Evolutionary conservation across 2,329 filamentous ascomycete species (phyloP), one percentile per base, ranked within the genome.

Genomic region (Aspergillus luchuensis): DNA sequence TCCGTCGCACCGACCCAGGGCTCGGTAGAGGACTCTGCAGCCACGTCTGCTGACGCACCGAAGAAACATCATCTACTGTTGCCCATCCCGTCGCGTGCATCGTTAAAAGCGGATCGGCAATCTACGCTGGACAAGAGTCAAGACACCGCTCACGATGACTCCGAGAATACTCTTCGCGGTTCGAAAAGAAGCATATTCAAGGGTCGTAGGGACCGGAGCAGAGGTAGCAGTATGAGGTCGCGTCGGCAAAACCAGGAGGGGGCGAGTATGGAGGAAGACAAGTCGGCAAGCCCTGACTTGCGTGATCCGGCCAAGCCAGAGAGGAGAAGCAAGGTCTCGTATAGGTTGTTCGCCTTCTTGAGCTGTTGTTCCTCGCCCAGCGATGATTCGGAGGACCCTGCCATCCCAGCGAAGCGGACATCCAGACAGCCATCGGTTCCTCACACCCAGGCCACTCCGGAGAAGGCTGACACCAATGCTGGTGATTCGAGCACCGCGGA

Each of bases 181-280:
- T 90, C 89, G 52, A 89, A 86, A 75, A 86, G 82, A 66, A 90
- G 87, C 76, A 86, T 88, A 69, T 77, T 86, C 58, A 87, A 83
- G 63, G 81, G 84, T 66, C 83, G 85, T 69, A 82, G 86, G 70
- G 89, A 89, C 78, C 86, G 86, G 68, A 91, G 88, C 77, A 83
- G 85, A 63, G 86, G 85, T 67, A 91, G 87, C 78, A 87, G 76
- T 63, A 73, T 73, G 63, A 70, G 74, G 59, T 76, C 76, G 58
- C 78, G 74, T 65, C 73, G 73, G 59, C 64, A 73, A 59, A 74
- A 74, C 39, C 72, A 74, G 58, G 70, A 74, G 54, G 66, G 69
- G 49, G 66, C 71, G 45, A 73, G 69, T 58, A 69, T 64, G 57
- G 72, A 73, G 55, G 69, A 73, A 62, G 65, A 74, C 19, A 76